These are phyloP conservation scores for Tricholomella constricta DNA, from an alignment of 768 basidiomycete genomes.

Conservation along the genomic window DNA sequence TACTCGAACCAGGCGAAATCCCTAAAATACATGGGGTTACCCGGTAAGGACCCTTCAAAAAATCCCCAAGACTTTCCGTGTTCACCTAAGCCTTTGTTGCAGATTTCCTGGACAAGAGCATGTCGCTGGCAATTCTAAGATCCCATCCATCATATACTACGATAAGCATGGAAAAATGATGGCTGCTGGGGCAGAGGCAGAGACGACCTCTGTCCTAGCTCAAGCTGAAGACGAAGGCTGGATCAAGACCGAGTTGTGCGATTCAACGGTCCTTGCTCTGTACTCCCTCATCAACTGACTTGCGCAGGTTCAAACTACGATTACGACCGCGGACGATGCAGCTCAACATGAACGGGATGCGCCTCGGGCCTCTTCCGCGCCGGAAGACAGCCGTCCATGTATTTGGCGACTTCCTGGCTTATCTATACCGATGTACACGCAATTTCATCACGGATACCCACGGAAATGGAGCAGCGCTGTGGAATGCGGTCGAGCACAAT, in stretches of 20 bases:
- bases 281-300: background rate
- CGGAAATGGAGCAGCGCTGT: constrained; percentile 68
- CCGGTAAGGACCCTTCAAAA: constrained; percentile 43
- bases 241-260: constrained; percentile 76
- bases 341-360: constrained; percentile 84
- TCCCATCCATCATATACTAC: constrained; percentile 77
- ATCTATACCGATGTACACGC: constrained; percentile 73
- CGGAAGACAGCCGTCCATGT: constrained; percentile 70
- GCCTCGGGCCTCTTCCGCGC: constrained; percentile 66
- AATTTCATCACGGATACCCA: constrained; percentile 82
- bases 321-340: constrained; percentile 77
- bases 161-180: constrained; percentile 64
- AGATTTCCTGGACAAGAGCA: constrained; percentile 87
- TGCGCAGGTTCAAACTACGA: constrained; percentile 73
- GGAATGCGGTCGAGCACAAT: constrained; percentile 69
- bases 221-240: constrained; percentile 78
- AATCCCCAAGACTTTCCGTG: background rate
- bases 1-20: constrained; percentile 78
- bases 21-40: constrained; percentile 83
- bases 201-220: constrained; percentile 54
- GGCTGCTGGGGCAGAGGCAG: constrained; percentile 79
- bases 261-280: constrained; percentile 14
- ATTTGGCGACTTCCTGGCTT: constrained; percentile 78
- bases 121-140: constrained; percentile 83
- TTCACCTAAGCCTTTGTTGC: constrained; percentile 17